Conservation (phyloP, 2,329 filamentous ascomycete species). For the Magnaporthiopsis rhizophila region DNA sequence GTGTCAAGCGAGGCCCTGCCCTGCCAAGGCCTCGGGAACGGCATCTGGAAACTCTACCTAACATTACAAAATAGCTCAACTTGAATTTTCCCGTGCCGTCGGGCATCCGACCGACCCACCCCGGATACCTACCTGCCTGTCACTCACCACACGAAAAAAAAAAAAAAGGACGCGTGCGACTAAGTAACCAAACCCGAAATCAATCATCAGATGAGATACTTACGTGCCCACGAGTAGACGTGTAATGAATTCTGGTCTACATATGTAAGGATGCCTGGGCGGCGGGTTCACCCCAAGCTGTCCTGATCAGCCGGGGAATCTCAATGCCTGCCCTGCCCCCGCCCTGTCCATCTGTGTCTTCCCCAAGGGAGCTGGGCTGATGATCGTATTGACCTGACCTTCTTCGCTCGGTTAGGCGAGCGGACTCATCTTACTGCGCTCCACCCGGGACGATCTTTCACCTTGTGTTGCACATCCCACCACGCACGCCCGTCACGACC, state of each 20-base stretch:
- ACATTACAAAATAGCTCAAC: neutral
- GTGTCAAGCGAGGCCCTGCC: too few relatives aligned
- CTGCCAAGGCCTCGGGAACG: neutral
- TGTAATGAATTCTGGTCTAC: too few relatives aligned
- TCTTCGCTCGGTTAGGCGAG: neutral
- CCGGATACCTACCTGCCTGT: neutral
- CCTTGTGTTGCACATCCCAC: constrained; percentile 14
- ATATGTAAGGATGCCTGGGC: too few relatives aligned
- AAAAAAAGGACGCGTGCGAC: too few relatives aligned
- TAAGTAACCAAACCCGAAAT: neutral
- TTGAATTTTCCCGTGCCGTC: neutral
- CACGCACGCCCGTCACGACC: neutral
- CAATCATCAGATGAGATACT: neutral
- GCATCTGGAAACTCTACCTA: neutral
- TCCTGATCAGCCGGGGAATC: neutral
- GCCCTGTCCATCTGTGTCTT: neutral
- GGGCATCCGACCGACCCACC: too few relatives aligned
- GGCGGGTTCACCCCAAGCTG: neutral
- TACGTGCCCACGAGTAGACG: too few relatives aligned
- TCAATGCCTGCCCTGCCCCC: neutral
- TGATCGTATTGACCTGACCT: neutral
- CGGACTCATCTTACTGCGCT: neutral
- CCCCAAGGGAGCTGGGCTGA: neutral
- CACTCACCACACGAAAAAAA: neutral
- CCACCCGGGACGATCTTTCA: constrained; percentile 16